Percentiles rank a stretch among this genome's conserved stretches.
Conservation (phyloP, 2,329 filamentous ascomycete genomes). For the Venturia pyrina region DNA sequence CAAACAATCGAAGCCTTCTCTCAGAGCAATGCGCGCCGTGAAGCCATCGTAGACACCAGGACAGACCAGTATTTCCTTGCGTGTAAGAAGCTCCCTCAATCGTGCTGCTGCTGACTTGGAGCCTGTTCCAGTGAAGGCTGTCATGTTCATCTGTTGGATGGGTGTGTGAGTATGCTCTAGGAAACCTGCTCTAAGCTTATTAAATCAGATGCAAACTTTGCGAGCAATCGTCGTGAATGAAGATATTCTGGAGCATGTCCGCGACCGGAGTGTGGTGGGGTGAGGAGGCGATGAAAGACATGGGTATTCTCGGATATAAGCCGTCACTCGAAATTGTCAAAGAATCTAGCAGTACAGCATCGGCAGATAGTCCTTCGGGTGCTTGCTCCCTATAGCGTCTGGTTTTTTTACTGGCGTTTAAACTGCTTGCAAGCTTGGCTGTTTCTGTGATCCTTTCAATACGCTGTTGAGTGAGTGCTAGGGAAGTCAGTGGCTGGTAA, state of each 20-base stretch:
- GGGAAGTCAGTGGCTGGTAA: not conserved
- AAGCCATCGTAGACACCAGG: slow-evolving; percentile 45
- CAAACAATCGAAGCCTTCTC: slow-evolving; percentile 38
- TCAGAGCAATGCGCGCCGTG: slow-evolving; percentile 38
- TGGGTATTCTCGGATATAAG: not conserved
- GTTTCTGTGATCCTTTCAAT: not conserved
- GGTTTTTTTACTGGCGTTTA: too few relatives aligned
- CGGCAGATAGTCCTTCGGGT: not conserved
- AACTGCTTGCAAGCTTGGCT: too few relatives aligned
- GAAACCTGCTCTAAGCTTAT: not conserved
- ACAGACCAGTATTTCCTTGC: slow-evolving; percentile 23
- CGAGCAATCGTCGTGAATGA: not conserved
- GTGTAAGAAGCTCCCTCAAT: not conserved
- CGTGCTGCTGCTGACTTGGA: not conserved
- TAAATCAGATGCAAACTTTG: not conserved
- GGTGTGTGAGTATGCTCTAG: not conserved
- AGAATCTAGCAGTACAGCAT: not conserved
- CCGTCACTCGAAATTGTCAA: not conserved
- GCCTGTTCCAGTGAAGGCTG: not conserved
- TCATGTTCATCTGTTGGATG: not conserved
- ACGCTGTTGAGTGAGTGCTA: not conserved
- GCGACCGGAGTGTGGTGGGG: not conserved
- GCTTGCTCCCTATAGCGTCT: not conserved
- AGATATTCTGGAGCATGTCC: not conserved
- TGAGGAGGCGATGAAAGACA: not conserved